Percentiles rank a stretch among this genome's conserved stretches.
Evolutionary conservation across 805 yeast species (phyloP).

Genomic region (Saccharomycopsis fodiens): DNA sequence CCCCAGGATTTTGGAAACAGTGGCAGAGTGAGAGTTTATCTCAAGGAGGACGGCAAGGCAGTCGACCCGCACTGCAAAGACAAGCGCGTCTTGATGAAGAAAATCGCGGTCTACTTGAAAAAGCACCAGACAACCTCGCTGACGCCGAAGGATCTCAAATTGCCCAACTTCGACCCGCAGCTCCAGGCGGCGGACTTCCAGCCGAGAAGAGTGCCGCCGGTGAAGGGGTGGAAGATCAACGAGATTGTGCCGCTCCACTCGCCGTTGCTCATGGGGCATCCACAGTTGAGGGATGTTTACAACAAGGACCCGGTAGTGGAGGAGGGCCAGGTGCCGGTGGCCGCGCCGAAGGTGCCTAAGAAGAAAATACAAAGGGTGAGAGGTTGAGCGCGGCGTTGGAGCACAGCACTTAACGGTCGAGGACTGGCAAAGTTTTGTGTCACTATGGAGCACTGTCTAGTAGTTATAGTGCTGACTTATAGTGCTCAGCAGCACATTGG

Average conservation of each 20-base stretch:
- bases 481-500: too few relatives aligned
- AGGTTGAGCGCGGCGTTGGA: too few relatives aligned
- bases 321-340: constrained; percentile 20
- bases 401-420: too few relatives aligned
- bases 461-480: too few relatives aligned
- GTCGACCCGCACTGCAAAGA: constrained; percentile 32
- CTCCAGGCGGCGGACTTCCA: constrained; percentile 35
- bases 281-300: constrained; percentile 66
- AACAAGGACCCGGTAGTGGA: constrained; percentile 43
- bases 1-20: constrained; percentile 98
- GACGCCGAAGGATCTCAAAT: constrained; percentile 55
- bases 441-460: too few relatives aligned
- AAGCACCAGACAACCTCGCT: constrained; percentile 61
- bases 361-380: constrained; percentile 58
- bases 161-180: constrained; percentile 37
- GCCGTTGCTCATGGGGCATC: constrained; percentile 72
- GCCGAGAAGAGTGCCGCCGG: constrained; percentile 59
- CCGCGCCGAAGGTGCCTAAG: constrained; percentile 36
- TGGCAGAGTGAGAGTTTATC: constrained; percentile 80
- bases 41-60: constrained; percentile 45
- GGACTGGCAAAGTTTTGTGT: too few relatives aligned
- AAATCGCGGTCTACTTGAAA: constrained; percentile 53
- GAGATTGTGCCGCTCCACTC: constrained; percentile 85
- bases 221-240: constrained; percentile 83
- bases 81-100: constrained; percentile 60